Evolutionary conservation across 306 rosid genomes (phyloP), one percentile per base, ranked within the genome.

Genomic region (Biancaea sappan): DNA sequence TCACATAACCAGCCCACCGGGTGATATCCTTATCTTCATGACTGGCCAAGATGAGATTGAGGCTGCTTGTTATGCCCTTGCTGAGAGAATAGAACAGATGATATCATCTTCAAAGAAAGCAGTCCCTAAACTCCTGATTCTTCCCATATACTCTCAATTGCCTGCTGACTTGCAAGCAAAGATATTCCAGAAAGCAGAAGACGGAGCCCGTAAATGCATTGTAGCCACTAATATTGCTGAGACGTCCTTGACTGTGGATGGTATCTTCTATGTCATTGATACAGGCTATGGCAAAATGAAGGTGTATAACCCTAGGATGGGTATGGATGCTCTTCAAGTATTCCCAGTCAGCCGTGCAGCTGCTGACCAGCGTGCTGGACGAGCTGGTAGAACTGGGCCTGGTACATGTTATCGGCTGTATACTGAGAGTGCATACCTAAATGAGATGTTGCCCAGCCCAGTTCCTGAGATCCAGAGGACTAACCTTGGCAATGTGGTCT

Each of bases 111-210:
- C 98, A 10, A 81, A 88, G 15, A 94, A 90, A 75, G 92, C 60
- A 4, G 97, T 94, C 58, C 94, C 96, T 9, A 88, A 94, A 80
- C 97, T 94, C 74, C 64, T 90, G 90, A 91, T 94, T 72, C 95
- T 94, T 69, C 98, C 98, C 15, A 94, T 94, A 79, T 94, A 94
- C 81, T 94, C 98, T 47, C 98, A 94, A 85, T 89, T 94, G 58
- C 98, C 98, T n/a, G 98, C 98, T 2, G 98, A 91, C 69, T 82
- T 94, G 86, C 98, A 94, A 84, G 98, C 98, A 7, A 94, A 94
- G 83, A 94, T 94, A 71, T 94, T 94, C 57, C 83, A 94, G 82
- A 92, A 83, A 69, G 98, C 98, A 60, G 98, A 94, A 83, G 98
- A 94, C 57, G 98, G 98, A 7, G 97, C 91, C 0, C 97, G 98